Percentiles rank a stretch among this genome's conserved stretches.
Conservation (phyloP, 441 rosid species). For the Manihot esculenta region DNA sequence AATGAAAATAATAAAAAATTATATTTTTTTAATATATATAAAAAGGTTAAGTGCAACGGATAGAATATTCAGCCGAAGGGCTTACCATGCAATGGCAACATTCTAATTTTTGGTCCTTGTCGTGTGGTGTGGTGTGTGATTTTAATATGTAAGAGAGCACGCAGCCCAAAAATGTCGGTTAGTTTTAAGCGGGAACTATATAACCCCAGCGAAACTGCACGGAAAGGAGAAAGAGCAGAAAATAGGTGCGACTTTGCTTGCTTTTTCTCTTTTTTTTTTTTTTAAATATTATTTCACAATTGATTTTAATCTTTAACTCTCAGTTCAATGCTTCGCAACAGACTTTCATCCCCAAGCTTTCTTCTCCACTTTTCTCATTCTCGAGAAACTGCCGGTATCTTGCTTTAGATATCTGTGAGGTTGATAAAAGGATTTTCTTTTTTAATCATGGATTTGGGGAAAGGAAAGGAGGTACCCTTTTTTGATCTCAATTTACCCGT, state of each 20-base stretch:
- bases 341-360: neutral
- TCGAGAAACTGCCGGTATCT: neutral
- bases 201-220: neutral
- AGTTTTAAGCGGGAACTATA: slow-evolving; percentile 4
- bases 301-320: too few species aligned
- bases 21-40: too few species aligned
- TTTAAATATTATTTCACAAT: neutral
- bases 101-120: too few species aligned
- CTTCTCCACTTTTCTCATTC: neutral
- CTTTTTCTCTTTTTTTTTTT: neutral
- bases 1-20: too few species aligned
- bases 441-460: slow-evolving; percentile 4
- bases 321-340: too few species aligned
- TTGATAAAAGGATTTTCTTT: too few species aligned
- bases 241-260: neutral
- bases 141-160: neutral
- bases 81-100: too few species aligned
- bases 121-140: too few species aligned
- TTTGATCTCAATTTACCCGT: slow-evolving; percentile 25
- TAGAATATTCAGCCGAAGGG: too few species aligned
- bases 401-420: neutral
- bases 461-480: slow-evolving; percentile 5
- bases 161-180: neutral
- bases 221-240: neutral
- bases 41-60: too few species aligned